phyloP scores from a whole-genome alignment of 2,329 filamentous ascomycete species.

The Alternaria tenuissima region DNA sequence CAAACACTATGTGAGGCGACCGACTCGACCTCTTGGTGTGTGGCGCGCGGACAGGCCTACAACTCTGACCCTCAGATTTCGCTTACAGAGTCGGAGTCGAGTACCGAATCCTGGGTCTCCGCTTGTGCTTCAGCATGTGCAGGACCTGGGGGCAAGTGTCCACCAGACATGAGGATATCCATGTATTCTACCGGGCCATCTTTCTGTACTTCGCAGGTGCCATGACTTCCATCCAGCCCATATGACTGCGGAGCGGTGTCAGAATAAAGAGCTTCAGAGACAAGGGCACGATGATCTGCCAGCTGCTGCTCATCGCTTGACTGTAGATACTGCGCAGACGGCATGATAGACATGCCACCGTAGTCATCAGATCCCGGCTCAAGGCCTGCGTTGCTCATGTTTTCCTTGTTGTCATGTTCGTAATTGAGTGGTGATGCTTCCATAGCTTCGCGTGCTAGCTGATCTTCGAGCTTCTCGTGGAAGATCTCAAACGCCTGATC shows the following conservation, averaged over 20 bases:
- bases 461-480: constrained; percentile 28
- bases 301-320: constrained; percentile 12
- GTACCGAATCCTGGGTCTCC: constrained; percentile 1
- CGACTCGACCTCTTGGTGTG: neutral
- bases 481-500: constrained; percentile 27
- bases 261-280: constrained; percentile 17
- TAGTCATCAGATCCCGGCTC: constrained; percentile 5
- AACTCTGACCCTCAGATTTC: neutral
- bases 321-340: constrained; percentile 23
- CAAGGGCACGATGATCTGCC: constrained; percentile 5
- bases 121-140: neutral
- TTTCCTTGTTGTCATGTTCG: constrained; percentile 37
- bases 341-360: constrained; percentile 22
- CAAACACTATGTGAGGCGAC: neutral
- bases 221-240: constrained; percentile 24
- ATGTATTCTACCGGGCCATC: constrained; percentile 6
- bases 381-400: constrained; percentile 11
- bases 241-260: constrained; percentile 16
- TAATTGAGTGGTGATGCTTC: constrained; percentile 27
- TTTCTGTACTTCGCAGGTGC: neutral
- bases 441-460: constrained; percentile 25
- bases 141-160: constrained; percentile 7
- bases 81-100: neutral
- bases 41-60: neutral
- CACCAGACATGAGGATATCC: constrained; percentile 17